A percentile compares a stretch with the other conserved stretches of the same genome.
These are phyloP conservation scores for Cyclocybe cylindracea DNA, from an alignment of 768 basidiomycete genomes.

Conservation along the genomic window DNA sequence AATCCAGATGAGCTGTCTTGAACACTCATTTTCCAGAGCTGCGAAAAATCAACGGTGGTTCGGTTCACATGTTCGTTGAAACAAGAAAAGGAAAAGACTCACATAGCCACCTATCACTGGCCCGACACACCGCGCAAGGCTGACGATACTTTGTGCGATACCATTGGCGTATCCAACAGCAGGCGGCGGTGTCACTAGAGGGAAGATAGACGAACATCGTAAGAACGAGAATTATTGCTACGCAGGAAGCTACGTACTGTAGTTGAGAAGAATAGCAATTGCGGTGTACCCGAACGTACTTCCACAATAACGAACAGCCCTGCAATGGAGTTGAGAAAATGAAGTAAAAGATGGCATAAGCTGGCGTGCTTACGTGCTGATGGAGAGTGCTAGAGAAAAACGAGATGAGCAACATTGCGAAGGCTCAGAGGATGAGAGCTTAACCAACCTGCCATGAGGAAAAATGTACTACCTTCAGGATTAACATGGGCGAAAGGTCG, in stretches of 20 bases:
- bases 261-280: conserved; percentile 84
- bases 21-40: conserved; percentile 79
- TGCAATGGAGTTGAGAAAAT: conserved; percentile 26
- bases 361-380: conserved; percentile 74
- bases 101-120: conserved; percentile 86
- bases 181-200: conserved; percentile 83
- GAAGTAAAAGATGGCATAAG: background rate
- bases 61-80: background rate
- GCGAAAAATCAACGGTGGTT: conserved; percentile 13
- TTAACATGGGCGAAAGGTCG: conserved; percentile 70
- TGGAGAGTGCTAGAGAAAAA: conserved; percentile 52
- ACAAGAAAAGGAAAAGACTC: conserved; percentile 23
- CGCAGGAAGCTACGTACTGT: conserved; percentile 47
- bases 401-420: conserved; percentile 5
- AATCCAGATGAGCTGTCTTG: conserved; percentile 70
- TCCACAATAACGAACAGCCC: conserved; percentile 86
- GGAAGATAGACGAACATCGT: conserved; percentile 8
- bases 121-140: conserved; percentile 88
- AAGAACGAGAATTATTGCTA: background rate
- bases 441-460: conserved; percentile 74
- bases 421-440: conserved; percentile 23
- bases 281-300: conserved; percentile 90
- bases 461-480: conserved; percentile 64
- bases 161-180: conserved; percentile 94
- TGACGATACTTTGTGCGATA: conserved; percentile 93